Evolutionary conservation across 768 basidiomycete genomes (phyloP).

Genomic region (Tulasnella sp.): DNA sequence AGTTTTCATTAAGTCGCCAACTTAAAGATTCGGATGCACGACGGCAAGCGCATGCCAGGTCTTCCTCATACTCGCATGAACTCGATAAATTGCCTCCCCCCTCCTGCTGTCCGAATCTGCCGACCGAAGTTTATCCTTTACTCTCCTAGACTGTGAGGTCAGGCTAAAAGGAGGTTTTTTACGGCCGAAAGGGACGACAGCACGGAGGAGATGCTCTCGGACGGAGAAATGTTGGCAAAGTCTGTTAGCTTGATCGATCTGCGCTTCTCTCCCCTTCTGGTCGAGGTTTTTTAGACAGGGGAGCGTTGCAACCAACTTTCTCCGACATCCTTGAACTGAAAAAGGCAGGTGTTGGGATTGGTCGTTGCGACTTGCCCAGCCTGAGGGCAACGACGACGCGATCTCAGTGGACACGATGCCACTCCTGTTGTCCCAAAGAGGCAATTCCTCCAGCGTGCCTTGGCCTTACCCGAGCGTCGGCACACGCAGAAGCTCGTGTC

Average conservation of each 20-base stretch:
- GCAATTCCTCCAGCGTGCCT: conserved; percentile 10
- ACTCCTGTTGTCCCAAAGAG: conserved; percentile 6
- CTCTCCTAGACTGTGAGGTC: neutral
- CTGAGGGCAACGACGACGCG: neutral
- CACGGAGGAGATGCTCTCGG: neutral
- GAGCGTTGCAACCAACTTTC: neutral
- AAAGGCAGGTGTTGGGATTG: conserved; percentile 10
- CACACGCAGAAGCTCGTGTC: neutral
- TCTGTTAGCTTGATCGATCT: conserved; percentile 20
- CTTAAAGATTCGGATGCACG: neutral
- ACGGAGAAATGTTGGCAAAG: conserved; percentile 11
- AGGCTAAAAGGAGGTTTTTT: neutral
- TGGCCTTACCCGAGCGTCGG: conserved; percentile 14
- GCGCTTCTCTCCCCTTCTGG: conserved; percentile 10
- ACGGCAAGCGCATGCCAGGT: neutral
- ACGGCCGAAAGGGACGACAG: neutral
- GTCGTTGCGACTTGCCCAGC: neutral
- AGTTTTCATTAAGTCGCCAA: neutral
- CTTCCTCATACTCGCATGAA: neutral
- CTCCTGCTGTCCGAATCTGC: neutral
- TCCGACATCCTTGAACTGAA: neutral
- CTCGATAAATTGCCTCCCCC: neutral
- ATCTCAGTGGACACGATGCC: neutral
- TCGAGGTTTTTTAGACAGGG: conserved; percentile 1
- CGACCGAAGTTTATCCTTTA: conserved; percentile 6